These are phyloP conservation scores for Sclerotiophoma versabilis DNA, from an alignment of 2,329 filamentous ascomycete species.

Conservation along the genomic window DNA sequence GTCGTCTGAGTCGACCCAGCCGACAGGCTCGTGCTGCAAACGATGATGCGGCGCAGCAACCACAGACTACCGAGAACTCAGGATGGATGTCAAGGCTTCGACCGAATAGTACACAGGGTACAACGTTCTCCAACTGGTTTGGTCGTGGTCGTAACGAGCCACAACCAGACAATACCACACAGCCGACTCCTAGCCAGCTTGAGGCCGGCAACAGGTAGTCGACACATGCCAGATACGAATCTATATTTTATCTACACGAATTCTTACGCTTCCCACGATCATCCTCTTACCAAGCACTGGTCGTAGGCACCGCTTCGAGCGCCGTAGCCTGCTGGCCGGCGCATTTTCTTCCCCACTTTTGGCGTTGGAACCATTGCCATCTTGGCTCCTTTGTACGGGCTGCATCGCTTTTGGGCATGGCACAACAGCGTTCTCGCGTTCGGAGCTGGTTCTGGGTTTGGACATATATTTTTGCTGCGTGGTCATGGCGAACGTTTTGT, in stretches of 20 bases:
- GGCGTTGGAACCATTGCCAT: too few relatives aligned
- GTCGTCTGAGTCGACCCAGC: conserved; percentile 34
- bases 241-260: conserved; percentile 3
- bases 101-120: conserved; percentile 18
- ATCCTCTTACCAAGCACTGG: conserved; percentile 5
- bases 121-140: conserved; percentile 36
- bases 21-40: conserved; percentile 31
- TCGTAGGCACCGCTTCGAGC: not conserved
- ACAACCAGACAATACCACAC: conserved; percentile 21
- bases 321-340: not conserved
- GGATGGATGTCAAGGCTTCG: conserved; percentile 38
- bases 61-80: conserved; percentile 17
- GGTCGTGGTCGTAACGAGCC: conserved; percentile 30
- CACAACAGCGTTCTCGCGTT: too few relatives aligned
- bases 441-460: too few relatives aligned
- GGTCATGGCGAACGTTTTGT: too few relatives aligned
- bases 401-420: too few relatives aligned
- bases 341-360: not conserved
- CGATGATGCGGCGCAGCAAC: conserved; percentile 17
- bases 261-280: conserved; percentile 10
- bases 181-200: conserved; percentile 46
- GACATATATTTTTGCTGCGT: too few relatives aligned
- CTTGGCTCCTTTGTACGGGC: too few relatives aligned
- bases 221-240: conserved; percentile 12
- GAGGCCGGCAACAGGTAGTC: conserved; percentile 45